Conservation (phyloP, 225 moss, liverwort and hornwort species). For the Physcomitrium patens region DNA sequence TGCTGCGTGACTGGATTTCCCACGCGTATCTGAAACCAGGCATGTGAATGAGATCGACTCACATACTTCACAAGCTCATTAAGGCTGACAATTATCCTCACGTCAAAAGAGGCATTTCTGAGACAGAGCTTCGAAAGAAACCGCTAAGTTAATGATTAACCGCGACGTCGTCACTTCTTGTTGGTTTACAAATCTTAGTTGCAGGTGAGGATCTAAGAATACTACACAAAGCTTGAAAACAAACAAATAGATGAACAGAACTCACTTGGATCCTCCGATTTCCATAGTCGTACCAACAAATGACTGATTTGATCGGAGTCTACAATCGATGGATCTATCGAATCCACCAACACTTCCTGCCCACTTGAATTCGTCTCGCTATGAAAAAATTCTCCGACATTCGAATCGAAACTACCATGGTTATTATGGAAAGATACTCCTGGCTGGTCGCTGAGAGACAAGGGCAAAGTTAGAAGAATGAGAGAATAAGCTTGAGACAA, state of each 20-base stretch:
- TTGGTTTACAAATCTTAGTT: too few species aligned
- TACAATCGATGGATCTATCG: neutral
- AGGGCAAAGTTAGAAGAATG: neutral
- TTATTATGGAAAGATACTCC: conserved; percentile 27
- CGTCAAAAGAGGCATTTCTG: too few species aligned
- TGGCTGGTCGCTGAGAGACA: conserved; percentile 32
- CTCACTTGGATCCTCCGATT: conserved; percentile 30
- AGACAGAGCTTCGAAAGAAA: too few species aligned
- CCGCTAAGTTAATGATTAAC: too few species aligned
- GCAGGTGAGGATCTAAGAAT: neutral
- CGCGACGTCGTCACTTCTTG: too few species aligned
- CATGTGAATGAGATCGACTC: too few species aligned
- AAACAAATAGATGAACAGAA: too few species aligned
- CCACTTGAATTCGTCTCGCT: neutral
- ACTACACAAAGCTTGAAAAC: neutral
- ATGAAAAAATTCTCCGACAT: neutral
- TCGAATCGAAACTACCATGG: conserved; percentile 22
- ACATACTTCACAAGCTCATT: too few species aligned
- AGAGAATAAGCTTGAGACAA: neutral
- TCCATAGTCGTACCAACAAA: conserved; percentile 13
- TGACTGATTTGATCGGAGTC: neutral
- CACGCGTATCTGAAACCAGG: conserved; percentile 22
- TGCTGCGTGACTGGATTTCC: conserved; percentile 4
- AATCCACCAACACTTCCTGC: conserved; percentile 15
- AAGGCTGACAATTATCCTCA: too few species aligned